phyloP scores from a whole-genome alignment of 176 grass and related monocot species.

The Avena eriantha region DNA sequence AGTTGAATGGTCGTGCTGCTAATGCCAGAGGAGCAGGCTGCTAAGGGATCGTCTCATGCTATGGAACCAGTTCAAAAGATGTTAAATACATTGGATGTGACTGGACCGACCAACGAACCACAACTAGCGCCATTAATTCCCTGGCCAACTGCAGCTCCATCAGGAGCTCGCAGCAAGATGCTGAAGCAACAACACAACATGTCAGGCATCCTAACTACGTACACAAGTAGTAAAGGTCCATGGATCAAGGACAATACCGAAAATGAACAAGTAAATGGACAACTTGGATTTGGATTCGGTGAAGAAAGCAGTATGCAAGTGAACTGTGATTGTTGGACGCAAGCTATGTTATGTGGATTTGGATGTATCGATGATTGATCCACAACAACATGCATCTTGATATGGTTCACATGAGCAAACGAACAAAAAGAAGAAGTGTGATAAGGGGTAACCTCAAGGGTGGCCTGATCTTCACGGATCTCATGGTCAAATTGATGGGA shows the following conservation, averaged over 20 bases:
- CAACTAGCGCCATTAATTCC: constrained; percentile 34
- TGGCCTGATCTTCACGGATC: too few species aligned
- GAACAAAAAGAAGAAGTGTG: constrained; percentile 38
- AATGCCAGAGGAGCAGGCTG: too few species aligned
- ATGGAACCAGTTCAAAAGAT: constrained; percentile 29
- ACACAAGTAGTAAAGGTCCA: constrained; percentile 32
- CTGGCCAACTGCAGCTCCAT: neutral
- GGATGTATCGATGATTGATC: too few species aligned
- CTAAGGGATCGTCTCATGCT: neutral
- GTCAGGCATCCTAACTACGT: neutral
- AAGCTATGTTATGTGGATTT: neutral
- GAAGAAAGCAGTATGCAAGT: neutral
- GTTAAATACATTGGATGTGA: neutral
- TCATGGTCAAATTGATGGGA: too few species aligned
- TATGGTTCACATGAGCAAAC: constrained; percentile 48
- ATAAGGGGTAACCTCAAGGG: too few species aligned
- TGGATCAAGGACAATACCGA: neutral
- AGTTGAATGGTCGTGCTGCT: too few species aligned
- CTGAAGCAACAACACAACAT: neutral
- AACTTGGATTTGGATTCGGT: neutral
- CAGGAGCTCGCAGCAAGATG: constrained; percentile 32
- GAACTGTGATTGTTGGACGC: neutral
- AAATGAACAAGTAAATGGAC: constrained; percentile 7
- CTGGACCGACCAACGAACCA: constrained; percentile 38
- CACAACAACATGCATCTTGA: constrained; percentile 7